A percentile compares a stretch with the other conserved stretches of the same genome.
Evolutionary conservation across 2,329 filamentous ascomycete genomes (phyloP).

Genomic region (Colletotrichum sp.): DNA sequence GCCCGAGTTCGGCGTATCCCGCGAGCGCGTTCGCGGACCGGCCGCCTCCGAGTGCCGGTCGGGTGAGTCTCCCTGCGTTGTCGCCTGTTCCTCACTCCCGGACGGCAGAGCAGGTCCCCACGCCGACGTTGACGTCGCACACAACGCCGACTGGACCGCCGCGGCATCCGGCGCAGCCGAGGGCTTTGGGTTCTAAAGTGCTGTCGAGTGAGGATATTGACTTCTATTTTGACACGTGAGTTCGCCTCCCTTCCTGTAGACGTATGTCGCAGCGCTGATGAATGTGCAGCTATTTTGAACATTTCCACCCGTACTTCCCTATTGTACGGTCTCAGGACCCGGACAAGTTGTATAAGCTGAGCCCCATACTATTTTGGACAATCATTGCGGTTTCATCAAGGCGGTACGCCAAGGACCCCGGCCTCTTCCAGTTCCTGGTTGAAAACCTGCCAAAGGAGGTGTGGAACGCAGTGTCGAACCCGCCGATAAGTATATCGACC

Average conservation of each 20-base stretch:
- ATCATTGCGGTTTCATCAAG: conserved; percentile 55
- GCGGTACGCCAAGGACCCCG: conserved; percentile 49
- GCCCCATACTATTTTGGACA: conserved; percentile 59
- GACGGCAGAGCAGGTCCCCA: conserved; percentile 20
- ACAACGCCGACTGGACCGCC: conserved; percentile 30
- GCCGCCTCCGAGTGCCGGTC: conserved; percentile 12
- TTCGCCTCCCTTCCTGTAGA: background rate
- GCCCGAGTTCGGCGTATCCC: conserved; percentile 28
- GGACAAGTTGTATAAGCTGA: conserved; percentile 53
- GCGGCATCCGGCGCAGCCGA: conserved; percentile 38
- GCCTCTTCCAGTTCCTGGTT: conserved; percentile 47
- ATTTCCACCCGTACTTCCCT: conserved; percentile 58
- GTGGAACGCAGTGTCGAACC: conserved; percentile 44
- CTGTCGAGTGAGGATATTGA: conserved; percentile 59
- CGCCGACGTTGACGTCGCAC: conserved; percentile 30
- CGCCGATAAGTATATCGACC: conserved; percentile 49
- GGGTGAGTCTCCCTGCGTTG: conserved; percentile 14
- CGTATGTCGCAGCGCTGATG: background rate
- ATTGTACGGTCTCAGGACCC: conserved; percentile 54
- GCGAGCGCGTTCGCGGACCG: conserved; percentile 24
- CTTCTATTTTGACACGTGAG: conserved; percentile 59
- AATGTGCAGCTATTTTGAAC: conserved; percentile 51
- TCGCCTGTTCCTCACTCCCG: conserved; percentile 7
- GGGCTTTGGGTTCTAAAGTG: conserved; percentile 50
- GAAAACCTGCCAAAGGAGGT: conserved; percentile 53